These are phyloP conservation scores for Mrakia frigida DNA, from an alignment of 768 basidiomycete genomes.

Conservation along the genomic window DNA sequence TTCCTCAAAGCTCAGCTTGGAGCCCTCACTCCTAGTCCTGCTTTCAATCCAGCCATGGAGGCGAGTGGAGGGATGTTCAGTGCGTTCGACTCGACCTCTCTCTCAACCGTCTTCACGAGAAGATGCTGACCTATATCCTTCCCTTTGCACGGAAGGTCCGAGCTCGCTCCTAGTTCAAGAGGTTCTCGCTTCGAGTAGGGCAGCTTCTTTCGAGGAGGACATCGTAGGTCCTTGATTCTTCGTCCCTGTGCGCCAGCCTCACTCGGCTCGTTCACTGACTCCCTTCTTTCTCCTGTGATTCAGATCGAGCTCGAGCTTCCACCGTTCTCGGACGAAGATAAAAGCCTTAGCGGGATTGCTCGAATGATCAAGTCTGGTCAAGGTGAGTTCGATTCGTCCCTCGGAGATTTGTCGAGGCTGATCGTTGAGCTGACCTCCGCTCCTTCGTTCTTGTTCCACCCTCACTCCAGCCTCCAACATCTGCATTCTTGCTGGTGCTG, in stretches of 20 bases:
- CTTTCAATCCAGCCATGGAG: constrained; percentile 9
- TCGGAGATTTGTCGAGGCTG: not conserved
- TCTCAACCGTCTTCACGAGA: too few relatives aligned
- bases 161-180: not conserved
- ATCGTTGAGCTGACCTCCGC: not conserved
- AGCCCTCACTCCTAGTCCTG: not conserved
- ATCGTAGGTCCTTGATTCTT: not conserved
- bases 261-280: not conserved
- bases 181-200: not conserved
- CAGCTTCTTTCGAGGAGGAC: too few relatives aligned
- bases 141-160: not conserved
- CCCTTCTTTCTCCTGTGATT: not conserved
- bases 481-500: constrained; percentile 31
- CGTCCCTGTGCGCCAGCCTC: too few relatives aligned
- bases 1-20: constrained; percentile 32
- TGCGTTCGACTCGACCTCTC: too few relatives aligned
- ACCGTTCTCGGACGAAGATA: constrained; percentile 1
- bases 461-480: constrained; percentile 23
- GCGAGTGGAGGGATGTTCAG: constrained; percentile 1
- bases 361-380: constrained; percentile 16
- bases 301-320: not conserved
- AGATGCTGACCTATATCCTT: too few relatives aligned
- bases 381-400: constrained; percentile 5
- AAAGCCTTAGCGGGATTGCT: constrained; percentile 26
- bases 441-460: not conserved